Conservation (phyloP, 78 protist species). For the Dictyostelium capitatum region DNA sequence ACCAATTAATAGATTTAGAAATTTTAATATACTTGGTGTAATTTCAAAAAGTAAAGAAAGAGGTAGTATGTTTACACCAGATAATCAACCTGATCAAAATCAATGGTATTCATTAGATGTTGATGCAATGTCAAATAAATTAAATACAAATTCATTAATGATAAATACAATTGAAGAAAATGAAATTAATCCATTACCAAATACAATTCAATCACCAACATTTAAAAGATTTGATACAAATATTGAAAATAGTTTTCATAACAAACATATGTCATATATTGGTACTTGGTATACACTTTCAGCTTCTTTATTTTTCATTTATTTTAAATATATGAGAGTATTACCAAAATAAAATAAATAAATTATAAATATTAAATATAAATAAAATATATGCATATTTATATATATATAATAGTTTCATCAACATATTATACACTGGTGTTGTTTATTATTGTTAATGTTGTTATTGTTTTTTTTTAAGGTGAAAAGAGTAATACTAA, state of each 20-base stretch:
- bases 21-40: constrained; percentile 14
- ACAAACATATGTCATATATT: constrained; percentile 63
- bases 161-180: constrained; percentile 25
- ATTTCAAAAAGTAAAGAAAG: constrained; percentile 35
- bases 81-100: constrained; percentile 24
- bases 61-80: constrained; percentile 67
- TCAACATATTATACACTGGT: no score
- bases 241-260: constrained; percentile 35
- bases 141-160: constrained; percentile 7
- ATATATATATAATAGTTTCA: no score
- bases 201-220: not conserved
- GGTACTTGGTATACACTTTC: constrained; percentile 52
- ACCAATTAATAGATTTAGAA: not conserved
- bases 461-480: not conserved
- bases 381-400: no score
- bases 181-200: not conserved
- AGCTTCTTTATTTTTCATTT: constrained; percentile 40
- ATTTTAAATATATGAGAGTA: constrained; percentile 48
- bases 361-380: not conserved
- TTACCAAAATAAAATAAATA: not conserved
- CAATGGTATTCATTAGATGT: constrained; percentile 55
- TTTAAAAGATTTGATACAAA: constrained; percentile 45
- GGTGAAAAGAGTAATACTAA: not conserved
- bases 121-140: not conserved
- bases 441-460: not conserved